Evolutionary conservation across 129 eudicot species (phyloP), one percentile per base, ranked within the genome.

Genomic region (Helianthus tuberosus): DNA sequence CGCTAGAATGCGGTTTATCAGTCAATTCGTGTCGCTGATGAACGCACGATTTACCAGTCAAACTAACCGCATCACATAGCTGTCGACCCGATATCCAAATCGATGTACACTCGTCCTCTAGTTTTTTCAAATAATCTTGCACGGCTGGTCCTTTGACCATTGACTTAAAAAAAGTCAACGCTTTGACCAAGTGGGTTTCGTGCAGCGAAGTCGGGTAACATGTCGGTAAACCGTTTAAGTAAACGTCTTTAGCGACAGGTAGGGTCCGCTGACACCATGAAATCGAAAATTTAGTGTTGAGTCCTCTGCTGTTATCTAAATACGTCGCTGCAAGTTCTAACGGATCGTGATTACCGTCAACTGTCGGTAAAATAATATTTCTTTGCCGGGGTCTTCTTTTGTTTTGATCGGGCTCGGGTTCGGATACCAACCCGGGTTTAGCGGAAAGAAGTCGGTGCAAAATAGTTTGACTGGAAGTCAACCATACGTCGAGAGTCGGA

Each of bases 121-220:
- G 70, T 69, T 84, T 86, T 77, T 90, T 83, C 83, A 88, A 43
- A 74, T 82, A 93, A 43, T 68, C 47, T 36, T 77, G 74, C 69
- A 93, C 84, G 0, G 96, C 83, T 63, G 97, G 98, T 47, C 98
- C 98, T 82, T 88, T 93, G 69, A 90, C 98, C 98, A 90, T 86
- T 13, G 96, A 90, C 71, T 62, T 83, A 60, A 90, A 86, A 61
- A 69, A 87, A 58, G 49, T 44, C 80, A 93, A 47, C 58, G 98
- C 96, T 77, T 83, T 88, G 68, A 78, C 85, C 80, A 93, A 64
- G 53, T 93, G 96, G 44, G 84, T 78, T 69, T 84, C 80, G 29
- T 93, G 98, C 86, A 74, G 85, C 8, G 81, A 83, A 69, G 96
- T 86, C 6, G 97, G 90, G 75, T 90, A 93, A 74, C 87, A 88